Evolutionary conservation across 805 yeast species (phyloP), one percentile per base, ranked within the genome.

Genomic region (Gaillardinia entomophila): DNA sequence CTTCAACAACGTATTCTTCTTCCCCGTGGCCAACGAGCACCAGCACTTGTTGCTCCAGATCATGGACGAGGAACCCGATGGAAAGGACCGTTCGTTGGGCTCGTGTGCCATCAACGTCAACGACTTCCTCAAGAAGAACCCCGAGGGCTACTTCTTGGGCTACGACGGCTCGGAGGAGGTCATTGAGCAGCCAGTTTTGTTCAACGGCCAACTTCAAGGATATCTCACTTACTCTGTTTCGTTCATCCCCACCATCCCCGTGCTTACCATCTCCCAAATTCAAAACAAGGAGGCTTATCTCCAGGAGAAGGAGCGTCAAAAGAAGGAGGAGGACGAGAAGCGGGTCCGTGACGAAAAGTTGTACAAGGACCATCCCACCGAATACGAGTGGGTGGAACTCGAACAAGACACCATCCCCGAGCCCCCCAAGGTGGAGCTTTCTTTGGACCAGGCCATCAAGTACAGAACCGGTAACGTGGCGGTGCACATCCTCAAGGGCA

Each of bases 1-100:
- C n/a, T 84, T 71, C 56, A 70, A 81, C 46, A 70, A 71, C 33
- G 79, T 73, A 5, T 60, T 66, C 24, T 83, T 72, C 49, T 48
- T 82, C 30, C 84, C 92, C 4, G 61, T 83, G 23, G 53, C 67
- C 13, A 75, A 80, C 31, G 76, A 71, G 41, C 72, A 70, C 46
- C 87, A 82, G 53, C 75, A 67, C 39, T 54, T 80, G 34, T 57
- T 71, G 19, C 49, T 84, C 25, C 76, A 75, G 36, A 61, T 80
- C 32, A 71, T 73, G 72, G 92, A 84, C 57, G 79, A 74, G 30
- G 87, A 83, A 53, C 65, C 67, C 14, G 66, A 73, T 20, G 77
- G 75, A 18, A 73, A 72, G 35, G 88, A 82, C 53, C 71, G 88
- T 47, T 48, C 72, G 1, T 60, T 84, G 43, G 94, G 92, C 11